Evolutionary conservation across 148 eudicot genomes (phyloP), one percentile per base, ranked within the genome.

Genomic region (Rhododendron mucronatum): DNA sequence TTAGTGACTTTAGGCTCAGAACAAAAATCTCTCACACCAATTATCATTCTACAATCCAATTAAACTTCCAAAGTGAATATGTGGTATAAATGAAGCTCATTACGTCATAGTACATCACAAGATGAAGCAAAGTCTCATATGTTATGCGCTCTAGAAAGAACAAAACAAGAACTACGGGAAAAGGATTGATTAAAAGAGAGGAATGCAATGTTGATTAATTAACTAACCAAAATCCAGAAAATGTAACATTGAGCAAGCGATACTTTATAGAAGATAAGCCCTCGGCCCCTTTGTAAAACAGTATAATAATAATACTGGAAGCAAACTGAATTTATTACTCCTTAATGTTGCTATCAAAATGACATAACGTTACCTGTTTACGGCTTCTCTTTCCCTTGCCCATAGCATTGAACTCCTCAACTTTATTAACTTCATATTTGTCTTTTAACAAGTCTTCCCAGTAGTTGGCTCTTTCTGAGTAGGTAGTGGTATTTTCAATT

Each of bases 381-480:
- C 98, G 94, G 85, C 99, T 97, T 90, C 99, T 92, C 91, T 94
- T 97, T 59, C 99, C 96, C 89, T 97, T 97, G 69, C 98, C 99
- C 92, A 95, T 89, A 80, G 98, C 91, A 86, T 90, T 95, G 21
- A 94, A 89, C 86, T 97, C 98, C 91, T 97, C 98, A 78, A 91
- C 86, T 89, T 97, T 97, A 41, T 92, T 95, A 87, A 92, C 95
- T 86, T 94, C 98, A 84, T 93, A 94, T 89, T 88, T 93, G 85
- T 94, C 99, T 89, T 86, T 89, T 76, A 97, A 88, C 88, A 97
- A 89, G 44, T 97, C 98, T 88, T 97, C 99, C 99, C 99, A 97
- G 86, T 90, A 97, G 82, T 87, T 89, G 82, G 89, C 87, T 88
- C 95, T 95, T 75, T 97, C 99, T 35, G 93, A 51, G 88, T 83